Conservation (phyloP, 2,329 filamentous ascomycete species). For the Hypocreales sp. region DNA sequence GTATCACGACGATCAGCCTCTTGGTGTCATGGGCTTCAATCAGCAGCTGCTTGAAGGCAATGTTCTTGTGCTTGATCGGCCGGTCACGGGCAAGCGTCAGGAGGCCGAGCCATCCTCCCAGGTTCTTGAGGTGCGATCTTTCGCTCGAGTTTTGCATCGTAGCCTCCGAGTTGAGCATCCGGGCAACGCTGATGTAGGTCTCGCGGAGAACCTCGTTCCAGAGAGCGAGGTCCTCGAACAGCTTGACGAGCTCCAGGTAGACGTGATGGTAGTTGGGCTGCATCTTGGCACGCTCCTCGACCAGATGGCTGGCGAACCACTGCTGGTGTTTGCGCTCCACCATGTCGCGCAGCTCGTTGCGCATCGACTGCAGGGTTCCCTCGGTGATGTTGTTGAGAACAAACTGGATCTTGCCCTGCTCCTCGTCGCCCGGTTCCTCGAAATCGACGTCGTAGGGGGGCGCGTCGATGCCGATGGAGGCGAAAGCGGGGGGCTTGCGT, state of each 20-base stretch:
- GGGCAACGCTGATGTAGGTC: constrained; percentile 74
- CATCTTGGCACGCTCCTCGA: constrained; percentile 91
- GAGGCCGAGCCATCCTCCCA: constrained; percentile 86
- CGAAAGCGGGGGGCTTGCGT: constrained; percentile 54
- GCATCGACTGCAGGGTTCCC: constrained; percentile 71
- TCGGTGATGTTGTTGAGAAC: constrained; percentile 94
- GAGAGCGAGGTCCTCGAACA: constrained; percentile 63
- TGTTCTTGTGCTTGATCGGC: constrained; percentile 90
- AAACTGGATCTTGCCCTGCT: constrained; percentile 88
- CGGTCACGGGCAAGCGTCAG: constrained; percentile 86
- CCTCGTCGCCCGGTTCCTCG: constrained; percentile 70
- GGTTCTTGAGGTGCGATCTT: constrained; percentile 77
- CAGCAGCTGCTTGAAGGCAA: constrained; percentile 90
- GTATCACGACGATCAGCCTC: constrained; percentile 79
- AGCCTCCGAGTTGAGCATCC: constrained; percentile 78
- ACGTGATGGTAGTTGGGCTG: constrained; percentile 93
- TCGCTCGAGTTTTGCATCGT: constrained; percentile 77
- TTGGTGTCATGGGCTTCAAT: constrained; percentile 91
- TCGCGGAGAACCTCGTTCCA: constrained; percentile 87
- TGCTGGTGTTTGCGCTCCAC: constrained; percentile 73
- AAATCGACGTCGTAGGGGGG: constrained; percentile 47
- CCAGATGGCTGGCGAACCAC: constrained; percentile 92
- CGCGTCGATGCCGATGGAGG: constrained; percentile 61
- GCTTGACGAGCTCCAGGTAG: constrained; percentile 76
- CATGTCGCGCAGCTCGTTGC: constrained; percentile 63